Conservation (phyloP, 2,329 filamentous ascomycete species). For the Diaporthe helianthi region DNA sequence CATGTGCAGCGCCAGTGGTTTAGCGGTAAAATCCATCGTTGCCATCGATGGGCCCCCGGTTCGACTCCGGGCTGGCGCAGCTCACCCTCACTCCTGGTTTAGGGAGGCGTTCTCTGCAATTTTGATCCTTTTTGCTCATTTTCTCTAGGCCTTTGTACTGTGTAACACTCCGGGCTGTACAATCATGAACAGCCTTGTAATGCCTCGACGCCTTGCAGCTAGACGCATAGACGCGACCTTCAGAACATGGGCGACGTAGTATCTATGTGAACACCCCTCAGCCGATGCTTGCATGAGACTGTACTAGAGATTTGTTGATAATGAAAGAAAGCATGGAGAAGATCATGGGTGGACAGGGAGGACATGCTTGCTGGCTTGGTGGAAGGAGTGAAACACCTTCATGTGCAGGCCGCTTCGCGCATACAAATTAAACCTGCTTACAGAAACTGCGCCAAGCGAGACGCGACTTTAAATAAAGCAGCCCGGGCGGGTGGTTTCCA, state of each 20-base stretch:
- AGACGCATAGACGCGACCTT: neutral
- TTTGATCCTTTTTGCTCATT: constrained; percentile 4
- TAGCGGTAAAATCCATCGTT: constrained; percentile 58
- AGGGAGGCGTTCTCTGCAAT: neutral
- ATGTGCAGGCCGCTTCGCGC: neutral
- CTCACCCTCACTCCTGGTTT: neutral
- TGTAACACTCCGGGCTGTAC: too few relatives aligned
- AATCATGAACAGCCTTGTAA: too few relatives aligned
- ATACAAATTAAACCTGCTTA: neutral
- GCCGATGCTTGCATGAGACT: neutral
- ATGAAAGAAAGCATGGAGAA: too few relatives aligned
- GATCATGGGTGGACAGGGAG: too few relatives aligned
- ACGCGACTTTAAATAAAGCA: neutral
- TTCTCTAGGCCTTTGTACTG: neutral
- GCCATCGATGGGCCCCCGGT: constrained; percentile 56
- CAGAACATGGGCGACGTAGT: neutral
- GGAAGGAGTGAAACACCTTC: neutral
- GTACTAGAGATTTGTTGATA: too few relatives aligned
- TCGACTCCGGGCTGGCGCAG: constrained; percentile 50
- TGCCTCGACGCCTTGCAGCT: neutral
- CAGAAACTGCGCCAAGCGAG: neutral
- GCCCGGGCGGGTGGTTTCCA: too few relatives aligned
- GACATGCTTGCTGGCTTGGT: too few relatives aligned
- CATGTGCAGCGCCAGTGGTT: constrained; percentile 49
- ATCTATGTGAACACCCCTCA: too few relatives aligned